phyloP scores from a whole-genome alignment of 768 basidiomycete genomes.

The Daedaleopsis nitida region DNA sequence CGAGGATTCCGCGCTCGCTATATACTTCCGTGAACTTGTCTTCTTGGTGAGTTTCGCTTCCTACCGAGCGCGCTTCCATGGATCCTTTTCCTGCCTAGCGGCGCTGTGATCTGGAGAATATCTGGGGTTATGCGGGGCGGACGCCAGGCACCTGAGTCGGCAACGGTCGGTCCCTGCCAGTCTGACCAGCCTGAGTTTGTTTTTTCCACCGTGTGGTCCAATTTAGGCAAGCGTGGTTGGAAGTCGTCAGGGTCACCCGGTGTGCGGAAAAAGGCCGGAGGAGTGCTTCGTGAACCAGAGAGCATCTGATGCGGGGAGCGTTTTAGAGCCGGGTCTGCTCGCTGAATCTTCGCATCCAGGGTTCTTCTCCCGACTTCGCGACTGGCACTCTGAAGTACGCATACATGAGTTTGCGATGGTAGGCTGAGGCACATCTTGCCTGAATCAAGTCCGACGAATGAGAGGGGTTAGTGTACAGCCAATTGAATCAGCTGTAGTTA shows the following conservation, averaged over 20 bases:
- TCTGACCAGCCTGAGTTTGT: not conserved
- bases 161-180: no score
- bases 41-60: constrained; percentile 1
- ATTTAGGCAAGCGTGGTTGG: not conserved
- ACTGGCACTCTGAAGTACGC: no score
- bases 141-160: no score
- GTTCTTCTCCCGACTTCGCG: not conserved
- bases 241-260: not conserved
- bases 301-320: not conserved
- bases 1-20: constrained; percentile 1
- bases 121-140: constrained; percentile 30
- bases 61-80: not conserved
- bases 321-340: not conserved
- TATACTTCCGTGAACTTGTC: constrained; percentile 13
- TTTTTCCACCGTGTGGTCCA: not conserved
- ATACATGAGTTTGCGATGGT: no score
- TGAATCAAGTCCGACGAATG: no score
- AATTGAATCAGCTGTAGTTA: no score
- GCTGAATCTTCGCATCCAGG: not conserved
- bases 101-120: constrained; percentile 12
- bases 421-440: no score
- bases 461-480: no score
- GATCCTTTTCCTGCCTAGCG: constrained; percentile 9
- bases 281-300: not conserved
- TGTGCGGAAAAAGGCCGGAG: not conserved